A percentile compares a stretch with the other conserved stretches of the same genome.
These are phyloP conservation scores for Pseudocercospora ulei DNA, from an alignment of 2,329 filamentous ascomycete species.

Conservation along the genomic window DNA sequence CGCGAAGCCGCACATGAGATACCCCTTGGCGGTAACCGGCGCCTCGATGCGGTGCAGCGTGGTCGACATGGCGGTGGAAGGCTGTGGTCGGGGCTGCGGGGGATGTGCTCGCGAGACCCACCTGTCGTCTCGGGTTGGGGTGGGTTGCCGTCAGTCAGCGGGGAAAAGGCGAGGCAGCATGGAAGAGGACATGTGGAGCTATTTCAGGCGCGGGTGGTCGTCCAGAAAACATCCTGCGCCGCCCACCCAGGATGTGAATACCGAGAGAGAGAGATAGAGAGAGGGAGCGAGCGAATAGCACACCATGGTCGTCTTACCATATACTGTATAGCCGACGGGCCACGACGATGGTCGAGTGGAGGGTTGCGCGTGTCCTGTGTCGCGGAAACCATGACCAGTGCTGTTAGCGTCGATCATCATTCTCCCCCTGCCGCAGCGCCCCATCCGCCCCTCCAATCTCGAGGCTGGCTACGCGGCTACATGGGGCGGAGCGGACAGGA, in stretches of 20 bases:
- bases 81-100: not conserved
- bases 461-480: not conserved
- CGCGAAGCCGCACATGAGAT: constrained; percentile 52
- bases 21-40: constrained; percentile 41
- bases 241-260: not conserved
- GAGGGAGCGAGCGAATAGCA: constrained; percentile 5
- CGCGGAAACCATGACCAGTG: constrained; percentile 7
- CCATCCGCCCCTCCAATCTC: no score
- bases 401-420: constrained; percentile 1
- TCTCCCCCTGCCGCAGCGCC: no score
- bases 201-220: not conserved
- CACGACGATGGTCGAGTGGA: constrained; percentile 1
- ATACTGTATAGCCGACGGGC: constrained; percentile 1
- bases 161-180: constrained; percentile 2
- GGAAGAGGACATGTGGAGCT: constrained; percentile 1
- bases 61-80: constrained; percentile 4
- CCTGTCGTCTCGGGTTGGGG: not conserved
- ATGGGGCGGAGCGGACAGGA: constrained; percentile 1
- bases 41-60: constrained; percentile 30
- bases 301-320: constrained; percentile 6
- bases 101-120: not conserved
- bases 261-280: constrained; percentile 1
- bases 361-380: not conserved
- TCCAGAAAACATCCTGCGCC: not conserved
- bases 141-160: constrained; percentile 3